Evolutionary conservation across 345 rosid species (phyloP).

Genomic region (Dipteronia dyeriana): DNA sequence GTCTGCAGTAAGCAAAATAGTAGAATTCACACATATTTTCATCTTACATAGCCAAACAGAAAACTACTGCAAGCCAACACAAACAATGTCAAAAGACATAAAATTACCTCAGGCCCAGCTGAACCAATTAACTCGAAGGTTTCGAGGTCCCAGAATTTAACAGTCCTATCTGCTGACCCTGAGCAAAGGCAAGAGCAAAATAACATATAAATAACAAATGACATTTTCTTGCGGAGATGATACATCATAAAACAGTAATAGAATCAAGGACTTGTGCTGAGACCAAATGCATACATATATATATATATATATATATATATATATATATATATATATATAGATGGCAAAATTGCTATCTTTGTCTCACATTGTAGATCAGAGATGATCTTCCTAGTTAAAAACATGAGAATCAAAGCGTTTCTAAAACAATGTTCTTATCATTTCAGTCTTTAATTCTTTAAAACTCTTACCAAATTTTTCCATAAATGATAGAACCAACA

Average conservation of each 20-base stretch:
- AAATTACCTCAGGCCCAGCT: slow-evolving; percentile 89
- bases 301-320: no score
- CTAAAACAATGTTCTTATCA: neutral
- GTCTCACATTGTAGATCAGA: neutral
- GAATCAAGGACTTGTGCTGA: neutral
- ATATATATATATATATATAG: no score
- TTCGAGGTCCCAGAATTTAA: slow-evolving; percentile 98
- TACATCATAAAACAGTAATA: neutral
- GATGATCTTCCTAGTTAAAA: neutral
- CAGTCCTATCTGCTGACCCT: slow-evolving; percentile 99
- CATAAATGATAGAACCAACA: neutral
- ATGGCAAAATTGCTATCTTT: neutral
- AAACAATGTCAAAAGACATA: slow-evolving; percentile 17
- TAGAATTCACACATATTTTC: neutral
- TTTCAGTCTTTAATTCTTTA: neutral
- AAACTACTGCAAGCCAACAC: neutral
- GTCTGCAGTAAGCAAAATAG: slow-evolving; percentile 45
- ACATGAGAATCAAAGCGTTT: neutral
- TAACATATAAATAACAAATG: neutral
- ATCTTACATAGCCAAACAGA: slow-evolving; percentile 12
- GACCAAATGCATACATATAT: neutral
- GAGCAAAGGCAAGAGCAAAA: slow-evolving; percentile 24
- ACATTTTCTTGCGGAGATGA: neutral
- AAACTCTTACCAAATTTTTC: neutral
- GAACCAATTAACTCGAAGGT: slow-evolving; percentile 96